These are phyloP conservation scores for Cetraspora pellucida DNA, from an alignment of 192 early-diverging fungal genomes.

Conservation along the genomic window DNA sequence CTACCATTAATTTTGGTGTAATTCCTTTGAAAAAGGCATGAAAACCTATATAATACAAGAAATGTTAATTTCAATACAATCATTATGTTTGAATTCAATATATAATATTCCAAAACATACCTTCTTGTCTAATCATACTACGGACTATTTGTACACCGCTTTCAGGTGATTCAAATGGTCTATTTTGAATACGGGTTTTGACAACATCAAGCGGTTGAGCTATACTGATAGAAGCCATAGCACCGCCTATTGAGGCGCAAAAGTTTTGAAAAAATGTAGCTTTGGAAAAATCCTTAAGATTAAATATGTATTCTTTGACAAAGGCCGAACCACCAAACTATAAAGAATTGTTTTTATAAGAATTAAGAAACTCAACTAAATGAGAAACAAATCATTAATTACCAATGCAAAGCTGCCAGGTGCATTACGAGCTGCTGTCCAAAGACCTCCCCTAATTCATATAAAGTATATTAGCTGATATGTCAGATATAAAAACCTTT, in stretches of 20 bases:
- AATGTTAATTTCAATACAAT: background rate
- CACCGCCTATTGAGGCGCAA: constrained; percentile 92
- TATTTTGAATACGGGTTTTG: constrained; percentile 98
- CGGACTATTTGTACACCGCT: constrained; percentile 84
- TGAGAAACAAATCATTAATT: constrained; percentile 20
- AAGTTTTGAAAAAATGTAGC: constrained; percentile 99
- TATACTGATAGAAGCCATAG: constrained; percentile 90
- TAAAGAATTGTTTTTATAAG: background rate
- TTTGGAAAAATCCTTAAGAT: constrained; percentile 86
- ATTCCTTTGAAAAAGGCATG: constrained; percentile 96
- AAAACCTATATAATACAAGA: background rate
- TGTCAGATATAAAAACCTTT: background rate
- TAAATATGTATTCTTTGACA: constrained; percentile 92
- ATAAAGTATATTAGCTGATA: background rate
- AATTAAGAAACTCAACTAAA: too few species aligned
- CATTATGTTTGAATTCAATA: background rate
- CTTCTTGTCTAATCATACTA: constrained; percentile 92
- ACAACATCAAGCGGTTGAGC: constrained; percentile 98
- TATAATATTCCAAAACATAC: constrained; percentile 45
- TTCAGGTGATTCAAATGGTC: constrained; percentile 85
- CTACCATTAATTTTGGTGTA: constrained; percentile 82
- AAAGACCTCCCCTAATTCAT: constrained; percentile 75
- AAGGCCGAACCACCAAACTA: constrained; percentile 87
- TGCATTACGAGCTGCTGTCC: constrained; percentile 97
- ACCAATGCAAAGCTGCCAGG: constrained; percentile 96